A percentile compares a stretch with the other conserved stretches of the same genome.
Conservation (phyloP, 192 early-diverging fungal species). For the Chytriomyces confervae region DNA sequence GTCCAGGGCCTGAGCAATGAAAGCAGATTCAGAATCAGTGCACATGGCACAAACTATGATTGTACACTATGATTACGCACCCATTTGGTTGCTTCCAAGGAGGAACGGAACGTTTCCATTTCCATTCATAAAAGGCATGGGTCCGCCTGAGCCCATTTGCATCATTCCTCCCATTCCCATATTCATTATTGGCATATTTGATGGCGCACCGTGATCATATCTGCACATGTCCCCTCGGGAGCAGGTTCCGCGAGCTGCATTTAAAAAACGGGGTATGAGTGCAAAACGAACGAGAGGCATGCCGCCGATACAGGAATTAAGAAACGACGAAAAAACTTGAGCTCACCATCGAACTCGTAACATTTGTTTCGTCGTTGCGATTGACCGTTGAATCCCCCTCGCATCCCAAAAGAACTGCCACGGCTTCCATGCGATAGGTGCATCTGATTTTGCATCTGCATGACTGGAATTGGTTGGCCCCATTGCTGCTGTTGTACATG, state of each 20-base stretch:
- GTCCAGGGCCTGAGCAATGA: no score
- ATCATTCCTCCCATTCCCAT: conserved; percentile 26
- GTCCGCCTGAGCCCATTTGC: neutral
- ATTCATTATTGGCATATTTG: conserved; percentile 56
- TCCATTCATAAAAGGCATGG: neutral
- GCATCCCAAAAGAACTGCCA: no score
- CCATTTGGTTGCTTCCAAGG: no score
- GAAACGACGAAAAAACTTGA: neutral
- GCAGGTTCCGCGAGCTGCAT: conserved; percentile 77
- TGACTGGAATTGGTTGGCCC: conserved; percentile 23
- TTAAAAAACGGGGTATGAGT: conserved; percentile 1
- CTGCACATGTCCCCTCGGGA: conserved; percentile 81
- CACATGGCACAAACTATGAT: no score
- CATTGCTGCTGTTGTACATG: conserved; percentile 26
- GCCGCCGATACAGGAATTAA: conserved; percentile 3
- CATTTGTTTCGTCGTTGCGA: conserved; percentile 40
- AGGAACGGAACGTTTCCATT: no score
- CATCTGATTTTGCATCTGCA: conserved; percentile 17
- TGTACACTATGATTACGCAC: no score
- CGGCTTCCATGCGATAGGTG: no score
- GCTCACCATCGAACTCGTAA: conserved; percentile 77
- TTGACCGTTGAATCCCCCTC: no score
- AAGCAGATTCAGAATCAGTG: no score
- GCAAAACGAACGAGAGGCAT: neutral
- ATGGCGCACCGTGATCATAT: conserved; percentile 72